Conservation (phyloP, 352 stramenopile genomes). For the Phytophthora parvispora region DNA sequence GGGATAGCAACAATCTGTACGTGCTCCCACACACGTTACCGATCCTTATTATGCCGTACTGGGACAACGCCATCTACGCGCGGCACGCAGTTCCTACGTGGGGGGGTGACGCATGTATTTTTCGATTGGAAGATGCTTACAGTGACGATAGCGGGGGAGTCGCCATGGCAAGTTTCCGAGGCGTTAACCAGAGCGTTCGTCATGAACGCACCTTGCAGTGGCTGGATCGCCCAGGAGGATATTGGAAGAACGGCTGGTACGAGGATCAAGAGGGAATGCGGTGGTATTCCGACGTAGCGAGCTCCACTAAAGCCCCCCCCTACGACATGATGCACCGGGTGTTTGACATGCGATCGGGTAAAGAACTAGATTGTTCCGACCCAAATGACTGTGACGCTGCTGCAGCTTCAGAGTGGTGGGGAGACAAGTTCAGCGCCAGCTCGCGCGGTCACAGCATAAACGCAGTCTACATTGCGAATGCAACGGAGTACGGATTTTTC, state of each 20-base stretch:
- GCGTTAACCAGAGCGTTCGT: constrained; percentile 13
- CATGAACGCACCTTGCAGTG: constrained; percentile 18
- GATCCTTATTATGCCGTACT: constrained; percentile 47
- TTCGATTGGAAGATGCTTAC: constrained; percentile 14
- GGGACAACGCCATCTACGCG: constrained; percentile 28
- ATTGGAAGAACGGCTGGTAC: constrained; percentile 36
- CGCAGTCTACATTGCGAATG: constrained; percentile 12
- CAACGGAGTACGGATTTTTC: constrained; percentile 7
- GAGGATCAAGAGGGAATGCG: constrained; percentile 20
- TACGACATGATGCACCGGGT: constrained; percentile 21
- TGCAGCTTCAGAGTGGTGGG: neutral
- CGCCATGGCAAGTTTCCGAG: constrained; percentile 1
- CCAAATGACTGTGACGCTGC: neutral
- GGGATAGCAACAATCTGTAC: constrained; percentile 23
- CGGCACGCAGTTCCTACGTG: constrained; percentile 35
- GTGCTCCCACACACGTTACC: constrained; percentile 32
- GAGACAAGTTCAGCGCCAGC: neutral
- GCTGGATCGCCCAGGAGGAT: constrained; percentile 8
- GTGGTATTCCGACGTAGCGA: constrained; percentile 35
- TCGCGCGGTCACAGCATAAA: neutral
- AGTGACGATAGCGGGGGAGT: no score
- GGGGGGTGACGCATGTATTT: constrained; percentile 36
- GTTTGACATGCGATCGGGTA: constrained; percentile 18
- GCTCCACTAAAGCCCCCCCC: constrained; percentile 1
- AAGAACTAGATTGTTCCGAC: constrained; percentile 14